Evolutionary conservation across 441 rosid genomes (phyloP).

Genomic region (Croton laevigatus): DNA sequence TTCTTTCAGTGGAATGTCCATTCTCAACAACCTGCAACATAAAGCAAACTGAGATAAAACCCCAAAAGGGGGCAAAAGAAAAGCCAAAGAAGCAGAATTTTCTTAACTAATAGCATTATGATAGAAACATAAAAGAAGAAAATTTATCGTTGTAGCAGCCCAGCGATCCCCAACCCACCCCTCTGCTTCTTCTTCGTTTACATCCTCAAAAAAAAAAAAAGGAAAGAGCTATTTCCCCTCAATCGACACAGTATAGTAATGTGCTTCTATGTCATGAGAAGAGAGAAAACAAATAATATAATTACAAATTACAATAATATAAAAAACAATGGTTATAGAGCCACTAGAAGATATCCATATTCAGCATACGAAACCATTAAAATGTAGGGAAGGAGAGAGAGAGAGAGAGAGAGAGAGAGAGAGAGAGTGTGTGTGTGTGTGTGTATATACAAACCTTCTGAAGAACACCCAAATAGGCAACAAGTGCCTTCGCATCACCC

Average conservation of each 20-base stretch:
- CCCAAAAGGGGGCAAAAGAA: neutral
- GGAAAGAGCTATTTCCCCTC: neutral
- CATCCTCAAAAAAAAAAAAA: neutral
- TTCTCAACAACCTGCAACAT: conserved; percentile 69
- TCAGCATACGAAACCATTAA: conserved; percentile 3
- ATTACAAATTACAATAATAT: neutral
- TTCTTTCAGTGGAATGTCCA: conserved; percentile 81
- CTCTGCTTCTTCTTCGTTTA: neutral
- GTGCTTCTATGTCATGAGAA: neutral
- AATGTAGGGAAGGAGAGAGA: neutral
- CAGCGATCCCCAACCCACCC: neutral
- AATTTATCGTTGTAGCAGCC: neutral
- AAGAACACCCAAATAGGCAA: conserved; percentile 93
- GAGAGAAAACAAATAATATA: neutral
- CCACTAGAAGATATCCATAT: neutral
- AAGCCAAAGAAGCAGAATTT: too few species aligned
- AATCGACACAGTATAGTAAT: neutral
- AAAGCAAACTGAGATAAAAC: conserved; percentile 13
- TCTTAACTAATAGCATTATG: neutral
- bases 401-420: too few species aligned
- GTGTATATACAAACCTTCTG: conserved; percentile 91
- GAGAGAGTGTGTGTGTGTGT: too few species aligned
- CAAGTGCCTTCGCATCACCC: conserved; percentile 97
- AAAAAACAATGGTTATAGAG: neutral
- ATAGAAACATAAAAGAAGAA: neutral